Base-by-base conservation (phyloP, 2,329 filamentous ascomycete genomes). In the Claviceps digitariae region DNA sequence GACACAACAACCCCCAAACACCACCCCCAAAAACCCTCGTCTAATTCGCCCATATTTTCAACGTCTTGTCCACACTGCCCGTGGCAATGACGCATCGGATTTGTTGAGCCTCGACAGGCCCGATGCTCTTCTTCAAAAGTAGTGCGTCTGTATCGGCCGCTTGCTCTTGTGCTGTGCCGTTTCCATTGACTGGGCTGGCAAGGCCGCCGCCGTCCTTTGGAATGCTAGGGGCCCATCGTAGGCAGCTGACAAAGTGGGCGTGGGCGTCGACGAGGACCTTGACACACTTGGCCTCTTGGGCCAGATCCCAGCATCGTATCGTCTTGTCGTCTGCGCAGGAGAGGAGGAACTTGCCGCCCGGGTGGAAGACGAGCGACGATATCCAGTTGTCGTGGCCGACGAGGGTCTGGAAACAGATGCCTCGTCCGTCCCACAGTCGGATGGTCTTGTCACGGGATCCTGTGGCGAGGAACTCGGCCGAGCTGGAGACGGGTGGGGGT, bases 321-420 rank as follows among this genome's bases (percentile, higher is more conserved):
- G 88, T 90, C 72, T 93, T 95, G 71, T 97, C 91, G 66, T 97
- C 91, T 17, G 85, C 80, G 21, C 86, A 87, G 7, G 85, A 90
- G 6, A 97, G 71, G 1, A 97, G 76, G 63, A 93, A 96, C 68
- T 91, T 94, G 45, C 91, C 91, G 9, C 88, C 87, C 0, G 91
- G 91, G 62, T 96, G 91, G 67, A 95, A 97, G 10, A 89, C 82
- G 6, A 96, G 69, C 0, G 79, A 86, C 34, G 89, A 82, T 9
- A 97, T 82, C 91, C 91, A 97, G 66, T 96, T 96, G 66, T 96
- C 90, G 65, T 96, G 91, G 1, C 91, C 91, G 1, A 82, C 72
- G 1, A 97, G 74, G 0, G 86, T 93, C 66, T 89, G 91, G 64
- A 96, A 82, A 58, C 88, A 81, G 12, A 84, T 89, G 34, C 91